Conservation (phyloP, 2,329 filamentous ascomycete species). For the Paecilomyces formosus region DNA sequence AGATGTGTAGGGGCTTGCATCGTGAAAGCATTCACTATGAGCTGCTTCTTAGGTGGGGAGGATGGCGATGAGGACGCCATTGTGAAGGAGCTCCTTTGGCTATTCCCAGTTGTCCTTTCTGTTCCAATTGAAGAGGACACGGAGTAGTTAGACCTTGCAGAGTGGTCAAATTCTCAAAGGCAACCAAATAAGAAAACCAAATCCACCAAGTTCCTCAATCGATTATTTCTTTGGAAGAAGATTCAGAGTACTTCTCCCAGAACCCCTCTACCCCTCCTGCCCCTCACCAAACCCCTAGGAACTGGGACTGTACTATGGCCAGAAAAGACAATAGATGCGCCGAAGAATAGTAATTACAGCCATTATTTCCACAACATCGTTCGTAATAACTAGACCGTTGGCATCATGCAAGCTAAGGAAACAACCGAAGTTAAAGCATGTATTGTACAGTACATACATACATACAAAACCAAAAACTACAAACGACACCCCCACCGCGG, state of each 20-base stretch:
- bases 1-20: slow-evolving; percentile 30
- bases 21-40: slow-evolving; percentile 18
- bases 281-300: not conserved
- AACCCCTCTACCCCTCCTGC: not conserved
- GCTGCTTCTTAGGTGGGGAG: slow-evolving; percentile 21
- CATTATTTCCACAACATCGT: no score
- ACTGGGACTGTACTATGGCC: not conserved
- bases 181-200: not conserved
- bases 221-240: not conserved
- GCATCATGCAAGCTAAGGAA: no score
- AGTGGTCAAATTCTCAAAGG: not conserved
- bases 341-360: not conserved
- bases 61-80: not conserved
- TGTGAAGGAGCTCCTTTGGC: not conserved
- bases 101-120: not conserved
- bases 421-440: no score
- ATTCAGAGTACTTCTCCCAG: not conserved
- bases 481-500: not conserved
- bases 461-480: no score
- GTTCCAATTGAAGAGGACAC: not conserved
- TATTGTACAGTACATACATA: no score
- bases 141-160: not conserved
- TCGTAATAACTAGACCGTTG: no score
- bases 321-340: not conserved
- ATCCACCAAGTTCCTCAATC: not conserved